Percentiles rank a stretch among this genome's conserved stretches.
These are phyloP conservation scores for Ormosia semicastrata DNA, from an alignment of 306 rosid genomes.

Conservation along the genomic window DNA sequence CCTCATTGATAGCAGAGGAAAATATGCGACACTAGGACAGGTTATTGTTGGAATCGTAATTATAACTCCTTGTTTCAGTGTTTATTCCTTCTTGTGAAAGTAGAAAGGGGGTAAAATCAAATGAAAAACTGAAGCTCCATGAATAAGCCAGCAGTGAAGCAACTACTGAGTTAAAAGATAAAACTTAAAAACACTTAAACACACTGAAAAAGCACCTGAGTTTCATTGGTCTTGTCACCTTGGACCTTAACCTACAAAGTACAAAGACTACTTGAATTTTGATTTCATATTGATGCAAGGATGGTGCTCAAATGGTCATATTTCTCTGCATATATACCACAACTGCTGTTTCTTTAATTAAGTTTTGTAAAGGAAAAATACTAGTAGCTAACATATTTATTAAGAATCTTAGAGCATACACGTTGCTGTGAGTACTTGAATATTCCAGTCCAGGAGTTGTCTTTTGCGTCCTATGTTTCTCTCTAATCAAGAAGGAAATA, in stretches of 20 bases:
- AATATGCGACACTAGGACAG: background rate
- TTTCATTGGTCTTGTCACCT: no score
- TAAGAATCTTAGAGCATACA: background rate
- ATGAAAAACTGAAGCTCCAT: background rate
- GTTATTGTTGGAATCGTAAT: background rate
- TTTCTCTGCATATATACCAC: no score
- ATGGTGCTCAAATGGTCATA: no score
- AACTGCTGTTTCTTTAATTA: background rate
- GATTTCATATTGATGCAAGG: no score
- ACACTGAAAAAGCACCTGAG: no score
- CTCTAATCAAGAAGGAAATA: background rate
- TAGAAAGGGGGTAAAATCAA: background rate
- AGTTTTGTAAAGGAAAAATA: background rate
- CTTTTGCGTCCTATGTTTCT: background rate
- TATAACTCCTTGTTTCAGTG: background rate
- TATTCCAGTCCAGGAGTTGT: background rate
- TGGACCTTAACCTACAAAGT: no score
- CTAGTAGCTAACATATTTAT: background rate
- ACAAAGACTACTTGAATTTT: no score
- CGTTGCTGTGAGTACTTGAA: background rate
- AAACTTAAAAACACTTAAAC: no score
- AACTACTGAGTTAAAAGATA: background rate
- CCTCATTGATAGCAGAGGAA: background rate
- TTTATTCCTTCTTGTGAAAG: background rate
- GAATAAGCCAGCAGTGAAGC: no score